These are phyloP conservation scores for Trametes gibbosa DNA, from an alignment of 768 basidiomycete species.

Conservation along the genomic window DNA sequence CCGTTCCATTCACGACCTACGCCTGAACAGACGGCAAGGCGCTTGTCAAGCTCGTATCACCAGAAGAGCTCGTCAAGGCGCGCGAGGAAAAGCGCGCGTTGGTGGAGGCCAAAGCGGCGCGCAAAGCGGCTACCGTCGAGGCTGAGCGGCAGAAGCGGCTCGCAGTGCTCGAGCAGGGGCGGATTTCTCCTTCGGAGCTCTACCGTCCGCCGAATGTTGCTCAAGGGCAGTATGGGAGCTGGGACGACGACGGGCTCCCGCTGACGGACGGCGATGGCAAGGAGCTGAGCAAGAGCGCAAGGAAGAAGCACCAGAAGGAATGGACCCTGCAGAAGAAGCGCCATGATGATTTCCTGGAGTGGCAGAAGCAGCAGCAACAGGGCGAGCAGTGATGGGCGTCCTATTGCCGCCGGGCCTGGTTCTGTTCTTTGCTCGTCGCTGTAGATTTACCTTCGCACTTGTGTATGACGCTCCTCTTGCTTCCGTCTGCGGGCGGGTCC, in stretches of 20 bases:
- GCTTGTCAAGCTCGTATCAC: conserved; percentile 86
- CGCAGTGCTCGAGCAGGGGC: conserved; percentile 84
- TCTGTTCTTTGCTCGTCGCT: not conserved
- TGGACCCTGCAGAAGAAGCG: conserved; percentile 71
- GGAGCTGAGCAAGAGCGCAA: conserved; percentile 76
- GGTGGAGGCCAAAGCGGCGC: conserved; percentile 70
- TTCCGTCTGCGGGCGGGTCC: not conserved
- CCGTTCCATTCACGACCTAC: not conserved
- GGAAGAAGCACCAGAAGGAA: conserved; percentile 77
- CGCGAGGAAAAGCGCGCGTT: conserved; percentile 86
- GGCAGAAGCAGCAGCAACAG: conserved; percentile 32
- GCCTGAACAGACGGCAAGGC: conserved; percentile 80
- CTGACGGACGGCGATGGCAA: conserved; percentile 81
- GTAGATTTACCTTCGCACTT: not conserved
- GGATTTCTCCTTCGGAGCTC: conserved; percentile 67
- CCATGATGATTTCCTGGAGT: conserved; percentile 73
- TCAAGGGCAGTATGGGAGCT: conserved; percentile 73
- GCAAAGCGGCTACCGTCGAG: conserved; percentile 70
- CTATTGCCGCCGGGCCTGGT: not conserved
- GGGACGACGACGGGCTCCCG: conserved; percentile 85
- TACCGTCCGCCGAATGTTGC: conserved; percentile 81
- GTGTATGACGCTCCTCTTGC: not conserved
- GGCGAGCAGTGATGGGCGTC: not conserved
- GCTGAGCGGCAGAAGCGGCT: conserved; percentile 65
- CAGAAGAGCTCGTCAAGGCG: conserved; percentile 74